Evolutionary conservation across 2,329 filamentous ascomycete species (phyloP).

Genomic region (Aspergillus unguis): DNA sequence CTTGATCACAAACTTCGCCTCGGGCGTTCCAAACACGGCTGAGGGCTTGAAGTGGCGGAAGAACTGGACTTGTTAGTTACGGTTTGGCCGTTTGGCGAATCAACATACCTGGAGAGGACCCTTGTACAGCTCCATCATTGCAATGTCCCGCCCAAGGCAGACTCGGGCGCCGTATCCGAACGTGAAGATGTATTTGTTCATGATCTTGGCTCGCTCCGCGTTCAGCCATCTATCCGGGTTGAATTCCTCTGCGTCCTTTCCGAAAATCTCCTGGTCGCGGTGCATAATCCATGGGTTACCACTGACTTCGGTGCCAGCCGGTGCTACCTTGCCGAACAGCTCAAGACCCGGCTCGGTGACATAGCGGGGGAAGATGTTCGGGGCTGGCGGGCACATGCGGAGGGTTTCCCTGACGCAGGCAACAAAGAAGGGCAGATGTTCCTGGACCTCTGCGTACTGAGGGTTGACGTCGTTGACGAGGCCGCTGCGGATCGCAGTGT

Average conservation of each 20-base stretch:
- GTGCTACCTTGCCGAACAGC: slow-evolving; percentile 40
- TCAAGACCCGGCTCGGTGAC: slow-evolving; percentile 37
- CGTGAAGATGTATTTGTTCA: slow-evolving; percentile 48
- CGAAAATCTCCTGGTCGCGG: slow-evolving; percentile 42
- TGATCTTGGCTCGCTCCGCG: slow-evolving; percentile 38
- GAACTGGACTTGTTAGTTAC: slow-evolving; percentile 21
- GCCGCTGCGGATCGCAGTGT: slow-evolving; percentile 34
- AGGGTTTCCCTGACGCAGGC: slow-evolving; percentile 52
- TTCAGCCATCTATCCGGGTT: slow-evolving; percentile 43
- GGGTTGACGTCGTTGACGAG: slow-evolving; percentile 31
- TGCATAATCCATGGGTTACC: slow-evolving; percentile 49
- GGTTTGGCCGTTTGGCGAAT: neutral
- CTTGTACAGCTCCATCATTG: slow-evolving; percentile 54
- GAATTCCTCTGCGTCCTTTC: slow-evolving; percentile 40
- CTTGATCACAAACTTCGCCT: slow-evolving; percentile 29
- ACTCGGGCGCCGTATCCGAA: slow-evolving; percentile 51
- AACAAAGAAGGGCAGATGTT: slow-evolving; percentile 47
- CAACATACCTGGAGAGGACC: slow-evolving; percentile 30
- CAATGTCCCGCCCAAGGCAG: slow-evolving; percentile 51
- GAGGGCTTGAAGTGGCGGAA: slow-evolving; percentile 29
- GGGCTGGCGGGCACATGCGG: slow-evolving; percentile 50
- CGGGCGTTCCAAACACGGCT: slow-evolving; percentile 24
- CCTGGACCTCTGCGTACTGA: slow-evolving; percentile 44
- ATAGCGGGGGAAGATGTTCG: slow-evolving; percentile 51
- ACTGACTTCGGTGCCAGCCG: slow-evolving; percentile 46